Evolutionary conservation across 164 flowering plant species (phyloP), one percentile per base, ranked within the genome.

Genomic region (Piper longum): DNA sequence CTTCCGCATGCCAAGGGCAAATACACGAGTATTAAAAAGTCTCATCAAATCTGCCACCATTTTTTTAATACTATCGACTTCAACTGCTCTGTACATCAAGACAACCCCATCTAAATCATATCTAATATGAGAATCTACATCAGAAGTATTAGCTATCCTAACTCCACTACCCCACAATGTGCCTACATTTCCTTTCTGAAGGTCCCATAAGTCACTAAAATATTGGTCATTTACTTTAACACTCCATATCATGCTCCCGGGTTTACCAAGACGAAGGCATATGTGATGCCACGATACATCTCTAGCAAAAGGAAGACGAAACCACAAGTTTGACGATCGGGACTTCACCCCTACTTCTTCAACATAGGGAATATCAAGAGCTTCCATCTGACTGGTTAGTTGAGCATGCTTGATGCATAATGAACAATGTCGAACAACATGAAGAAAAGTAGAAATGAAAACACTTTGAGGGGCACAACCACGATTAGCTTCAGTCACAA

Each of bases 201-300:
- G 95, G 63, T 91, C 99, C 97, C 96, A 87, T 77, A 95, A 71
- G 73, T 95, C 99, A 68, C 82, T 80, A 68, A 89, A 91, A 71
- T 95, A 91, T 64, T 85, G 89, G 67, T 95, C 99, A 74, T 74
- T 83, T 60, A 95, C 90, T 75, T 95, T 95, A 55, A 95, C 97
- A 80, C 91, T 96, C 99, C 99, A 95, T 69, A 72, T 77, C 95
- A 87, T 79, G 77, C 84, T 89, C 74, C 97, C 99, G 59, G 97
- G 97, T 75, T 80, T 80, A 55, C 99, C 99, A 74, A 91, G 93
- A 62, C 90, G 80, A 78, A 95, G 78, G 77, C 97, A 91, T 66
- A 91, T 83, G 60, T 83, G 80, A 66, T 81, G 83, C 99, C 97
- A 91, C 41, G 95, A 80, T 73, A 81, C 81, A 36, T 81, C 88